Conservation (phyloP, 176 grass and related monocot species). For the Coix lacrymajobi region DNA sequence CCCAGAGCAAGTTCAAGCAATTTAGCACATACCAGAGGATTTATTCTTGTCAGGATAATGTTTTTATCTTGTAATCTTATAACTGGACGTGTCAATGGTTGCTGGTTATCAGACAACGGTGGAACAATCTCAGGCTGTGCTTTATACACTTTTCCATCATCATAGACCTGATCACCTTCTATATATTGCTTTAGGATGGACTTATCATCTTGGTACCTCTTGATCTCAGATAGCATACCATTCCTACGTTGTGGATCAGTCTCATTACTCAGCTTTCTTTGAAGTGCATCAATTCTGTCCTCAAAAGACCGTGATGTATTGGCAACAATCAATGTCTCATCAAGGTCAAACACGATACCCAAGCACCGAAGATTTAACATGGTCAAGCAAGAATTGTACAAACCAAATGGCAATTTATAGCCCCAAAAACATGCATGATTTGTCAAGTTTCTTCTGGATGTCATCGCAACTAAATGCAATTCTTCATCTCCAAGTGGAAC, state of each 20-base stretch:
- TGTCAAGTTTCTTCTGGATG: constrained; percentile 48
- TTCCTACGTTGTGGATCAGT: constrained; percentile 69
- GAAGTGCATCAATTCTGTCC: constrained; percentile 86
- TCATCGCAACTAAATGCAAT: constrained; percentile 97
- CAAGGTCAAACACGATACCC: constrained; percentile 93
- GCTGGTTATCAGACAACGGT: constrained; percentile 85
- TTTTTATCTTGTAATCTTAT: constrained; percentile 93
- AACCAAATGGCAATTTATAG: constrained; percentile 63
- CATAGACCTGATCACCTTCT: constrained; percentile 79
- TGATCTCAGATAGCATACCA: constrained; percentile 89
- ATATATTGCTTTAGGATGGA: constrained; percentile 91
- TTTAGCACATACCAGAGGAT: constrained; percentile 67
- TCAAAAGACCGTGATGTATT: constrained; percentile 87
- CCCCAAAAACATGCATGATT: constrained; percentile 90
- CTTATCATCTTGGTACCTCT: constrained; percentile 94
- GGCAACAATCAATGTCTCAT: constrained; percentile 94
- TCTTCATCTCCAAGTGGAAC: constrained; percentile 74
- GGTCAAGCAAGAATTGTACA: constrained; percentile 80
- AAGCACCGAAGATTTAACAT: constrained; percentile 95
- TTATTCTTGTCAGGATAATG: constrained; percentile 92
- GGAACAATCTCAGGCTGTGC: constrained; percentile 84
- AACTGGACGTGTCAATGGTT: constrained; percentile 81
- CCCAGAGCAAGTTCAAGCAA: constrained; percentile 14
- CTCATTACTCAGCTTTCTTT: constrained; percentile 91
- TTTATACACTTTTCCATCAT: constrained; percentile 89